Conservation (phyloP, 2,329 filamentous ascomycete genomes). For the Arthrinium phaeospermum region DNA sequence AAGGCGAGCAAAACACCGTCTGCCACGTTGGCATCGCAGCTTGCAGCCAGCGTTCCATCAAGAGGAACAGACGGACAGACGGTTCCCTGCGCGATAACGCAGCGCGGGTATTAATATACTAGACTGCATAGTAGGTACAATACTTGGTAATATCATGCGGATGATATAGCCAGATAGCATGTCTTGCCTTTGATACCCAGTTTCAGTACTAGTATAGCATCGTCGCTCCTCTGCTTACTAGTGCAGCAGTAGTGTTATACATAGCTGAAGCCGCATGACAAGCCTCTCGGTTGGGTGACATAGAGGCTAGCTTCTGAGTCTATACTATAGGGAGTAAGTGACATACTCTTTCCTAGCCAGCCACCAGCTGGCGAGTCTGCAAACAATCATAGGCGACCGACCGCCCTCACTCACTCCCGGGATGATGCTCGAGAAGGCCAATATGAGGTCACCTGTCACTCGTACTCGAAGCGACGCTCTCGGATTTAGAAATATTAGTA, state of each 20-base stretch:
- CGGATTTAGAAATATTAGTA: conserved; percentile 1
- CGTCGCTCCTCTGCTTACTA: conserved; percentile 6
- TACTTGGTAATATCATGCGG: neutral
- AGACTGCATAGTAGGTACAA: neutral
- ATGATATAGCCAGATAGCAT: neutral
- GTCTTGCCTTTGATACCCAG: neutral
- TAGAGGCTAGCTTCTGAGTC: neutral
- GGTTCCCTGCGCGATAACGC: neutral
- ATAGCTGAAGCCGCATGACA: neutral
- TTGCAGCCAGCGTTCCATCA: neutral
- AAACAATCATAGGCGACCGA: neutral
- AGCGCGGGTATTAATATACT: neutral
- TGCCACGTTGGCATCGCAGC: conserved; percentile 15
- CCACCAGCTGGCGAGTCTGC: neutral
- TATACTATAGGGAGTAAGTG: neutral
- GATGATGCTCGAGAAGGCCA: neutral
- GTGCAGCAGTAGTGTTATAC: neutral
- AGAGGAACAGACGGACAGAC: neutral
- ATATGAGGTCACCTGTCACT: neutral
- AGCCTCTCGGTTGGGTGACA: neutral
- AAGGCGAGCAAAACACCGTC: neutral
- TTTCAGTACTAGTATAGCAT: conserved; percentile 6
- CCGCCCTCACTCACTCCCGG: neutral
- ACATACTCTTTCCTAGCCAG: neutral
- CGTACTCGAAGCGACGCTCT: neutral